phyloP scores from a whole-genome alignment of 2,329 filamentous ascomycete genomes.

The Trichocomaceae sp. region DNA sequence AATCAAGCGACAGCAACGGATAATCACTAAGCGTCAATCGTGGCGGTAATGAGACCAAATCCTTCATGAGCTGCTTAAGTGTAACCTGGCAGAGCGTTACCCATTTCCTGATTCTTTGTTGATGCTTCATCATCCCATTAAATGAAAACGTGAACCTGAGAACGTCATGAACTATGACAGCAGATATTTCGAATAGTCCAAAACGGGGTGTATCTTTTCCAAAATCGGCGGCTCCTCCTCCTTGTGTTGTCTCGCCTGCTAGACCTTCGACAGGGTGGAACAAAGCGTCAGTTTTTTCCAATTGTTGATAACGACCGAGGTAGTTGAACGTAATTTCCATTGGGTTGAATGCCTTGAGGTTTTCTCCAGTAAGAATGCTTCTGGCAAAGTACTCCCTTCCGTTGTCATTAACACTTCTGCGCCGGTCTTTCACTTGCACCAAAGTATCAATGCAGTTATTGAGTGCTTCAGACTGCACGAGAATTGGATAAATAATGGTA shows the following conservation, averaged over 20 bases:
- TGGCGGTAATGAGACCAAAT: conserved; percentile 21
- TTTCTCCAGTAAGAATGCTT: conserved; percentile 26
- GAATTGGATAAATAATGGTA: conserved; percentile 43
- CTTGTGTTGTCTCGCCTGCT: conserved; percentile 41
- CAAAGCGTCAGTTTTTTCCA: conserved; percentile 41
- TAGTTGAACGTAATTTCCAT: conserved; percentile 42
- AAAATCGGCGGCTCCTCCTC: conserved; percentile 42
- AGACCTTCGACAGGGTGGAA: conserved; percentile 40
- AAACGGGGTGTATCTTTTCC: conserved; percentile 41
- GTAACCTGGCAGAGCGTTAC: conserved; percentile 32
- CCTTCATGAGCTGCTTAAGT: conserved; percentile 25
- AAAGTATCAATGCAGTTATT: conserved; percentile 27
- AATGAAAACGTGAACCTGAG: conserved; percentile 48
- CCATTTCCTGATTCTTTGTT: conserved; percentile 40
- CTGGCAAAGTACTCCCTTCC: conserved; percentile 34
- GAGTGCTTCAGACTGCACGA: conserved; percentile 23
- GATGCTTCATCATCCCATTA: conserved; percentile 44
- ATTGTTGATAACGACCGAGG: conserved; percentile 35
- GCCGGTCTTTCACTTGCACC: conserved; percentile 33
- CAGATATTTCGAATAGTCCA: conserved; percentile 48
- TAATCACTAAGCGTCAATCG: conserved; percentile 39
- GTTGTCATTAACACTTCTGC: conserved; percentile 32
- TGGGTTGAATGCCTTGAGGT: conserved; percentile 25
- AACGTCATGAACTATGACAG: conserved; percentile 41
- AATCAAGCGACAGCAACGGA: conserved; percentile 40